These are phyloP conservation scores for Fusarium denticulatum DNA, from an alignment of 2,329 filamentous ascomycete species.

Conservation along the genomic window DNA sequence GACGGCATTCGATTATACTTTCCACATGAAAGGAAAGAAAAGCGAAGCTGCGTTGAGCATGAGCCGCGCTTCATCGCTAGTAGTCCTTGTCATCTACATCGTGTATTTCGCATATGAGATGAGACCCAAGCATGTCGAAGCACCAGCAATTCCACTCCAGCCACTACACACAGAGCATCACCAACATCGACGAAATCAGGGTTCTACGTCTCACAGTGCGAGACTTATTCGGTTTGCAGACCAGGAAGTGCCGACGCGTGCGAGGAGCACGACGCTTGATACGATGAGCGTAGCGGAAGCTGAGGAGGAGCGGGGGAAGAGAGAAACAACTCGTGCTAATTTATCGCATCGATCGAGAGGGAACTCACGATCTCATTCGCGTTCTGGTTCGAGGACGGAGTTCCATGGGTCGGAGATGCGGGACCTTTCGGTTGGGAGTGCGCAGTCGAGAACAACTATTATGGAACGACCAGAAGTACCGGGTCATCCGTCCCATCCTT, in stretches of 20 bases:
- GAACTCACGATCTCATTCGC: slow-evolving; percentile 39
- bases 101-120: slow-evolving; percentile 82
- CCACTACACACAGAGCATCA: slow-evolving; percentile 58
- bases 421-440: slow-evolving; percentile 33
- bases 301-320: slow-evolving; percentile 14
- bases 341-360: slow-evolving; percentile 37
- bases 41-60: slow-evolving; percentile 73
- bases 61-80: slow-evolving; percentile 80
- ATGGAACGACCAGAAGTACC: background rate
- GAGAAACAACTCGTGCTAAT: slow-evolving; percentile 13
- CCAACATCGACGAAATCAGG: slow-evolving; percentile 14
- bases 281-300: slow-evolving; percentile 7
- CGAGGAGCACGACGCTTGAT: slow-evolving; percentile 32
- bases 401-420: slow-evolving; percentile 32
- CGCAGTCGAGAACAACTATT: slow-evolving; percentile 8
- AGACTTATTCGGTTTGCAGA: slow-evolving; percentile 48
- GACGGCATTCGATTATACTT: slow-evolving; percentile 59
- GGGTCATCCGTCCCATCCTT: background rate
- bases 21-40: slow-evolving; percentile 65
- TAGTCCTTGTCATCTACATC: slow-evolving; percentile 76
- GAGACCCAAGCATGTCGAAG: slow-evolving; percentile 70
- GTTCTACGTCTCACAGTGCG: slow-evolving; percentile 12
- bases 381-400: slow-evolving; percentile 37
- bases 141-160: slow-evolving; percentile 75
- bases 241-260: slow-evolving; percentile 20